phyloP scores from a whole-genome alignment of 164 flowering plant species.

The Chloranthus sessilifolius region DNA sequence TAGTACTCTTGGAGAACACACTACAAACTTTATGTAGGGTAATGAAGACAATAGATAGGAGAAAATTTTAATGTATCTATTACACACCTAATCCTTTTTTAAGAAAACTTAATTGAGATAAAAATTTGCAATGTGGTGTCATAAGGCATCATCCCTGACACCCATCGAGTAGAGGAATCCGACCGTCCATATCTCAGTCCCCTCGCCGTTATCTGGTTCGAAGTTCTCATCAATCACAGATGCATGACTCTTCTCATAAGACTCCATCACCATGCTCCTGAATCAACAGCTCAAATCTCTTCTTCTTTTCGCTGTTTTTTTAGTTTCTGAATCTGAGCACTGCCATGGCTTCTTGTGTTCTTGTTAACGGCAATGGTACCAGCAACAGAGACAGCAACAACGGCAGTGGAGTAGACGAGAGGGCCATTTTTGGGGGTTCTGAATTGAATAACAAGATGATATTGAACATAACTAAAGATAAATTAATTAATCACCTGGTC shows the following conservation, averaged over 20 bases:
- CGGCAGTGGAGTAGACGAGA: slow-evolving; percentile 4
- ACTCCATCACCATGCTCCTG: background rate
- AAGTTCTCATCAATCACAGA: slow-evolving; percentile 7
- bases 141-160: background rate
- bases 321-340: too few species aligned
- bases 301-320: background rate
- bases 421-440: too few species aligned
- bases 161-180: slow-evolving; percentile 11
- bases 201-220: slow-evolving; percentile 44
- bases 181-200: slow-evolving; percentile 38
- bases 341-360: slow-evolving; percentile 38
- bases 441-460: too few species aligned
- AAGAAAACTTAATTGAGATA: background rate
- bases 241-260: slow-evolving; percentile 8
- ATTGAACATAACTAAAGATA: too few species aligned
- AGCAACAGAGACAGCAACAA: slow-evolving; percentile 5
- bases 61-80: too few species aligned
- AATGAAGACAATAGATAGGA: slow-evolving; percentile 2
- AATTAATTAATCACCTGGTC: slow-evolving; percentile 55
- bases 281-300: background rate
- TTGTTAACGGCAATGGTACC: slow-evolving; percentile 14
- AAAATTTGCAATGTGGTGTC: background rate
- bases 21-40: too few species aligned
- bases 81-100: too few species aligned
- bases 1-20: too few species aligned